Conservation (phyloP, 805 yeast species). For the Pichia insulana region DNA sequence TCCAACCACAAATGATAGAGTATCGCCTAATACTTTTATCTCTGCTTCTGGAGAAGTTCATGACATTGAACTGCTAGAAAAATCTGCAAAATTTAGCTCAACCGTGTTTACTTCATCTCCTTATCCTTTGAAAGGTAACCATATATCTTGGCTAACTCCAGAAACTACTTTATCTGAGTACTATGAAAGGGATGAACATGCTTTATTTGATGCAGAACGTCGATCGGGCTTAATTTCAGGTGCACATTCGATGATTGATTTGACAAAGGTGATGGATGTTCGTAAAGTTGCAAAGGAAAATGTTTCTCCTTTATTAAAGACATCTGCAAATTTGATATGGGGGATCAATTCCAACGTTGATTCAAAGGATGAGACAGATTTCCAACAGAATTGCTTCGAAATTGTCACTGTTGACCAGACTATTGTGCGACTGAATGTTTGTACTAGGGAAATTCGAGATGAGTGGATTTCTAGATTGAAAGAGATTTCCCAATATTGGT, state of each 20-base stretch:
- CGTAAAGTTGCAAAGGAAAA: constrained; percentile 1
- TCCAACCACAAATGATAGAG: not conserved
- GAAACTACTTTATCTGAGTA: constrained; percentile 32
- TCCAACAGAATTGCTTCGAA: constrained; percentile 43
- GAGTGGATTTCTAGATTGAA: constrained; percentile 57
- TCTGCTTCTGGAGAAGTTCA: constrained; percentile 31
- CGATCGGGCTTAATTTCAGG: constrained; percentile 44
- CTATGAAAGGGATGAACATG: constrained; percentile 42
- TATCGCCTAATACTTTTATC: constrained; percentile 7
- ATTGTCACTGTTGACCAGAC: constrained; percentile 41
- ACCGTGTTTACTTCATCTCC: constrained; percentile 37
- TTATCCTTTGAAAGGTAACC: constrained; percentile 42
- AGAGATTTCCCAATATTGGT: constrained; percentile 53
- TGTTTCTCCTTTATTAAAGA: not conserved
- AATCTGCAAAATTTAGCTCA: constrained; percentile 24
- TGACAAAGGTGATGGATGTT: constrained; percentile 40
- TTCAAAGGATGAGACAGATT: constrained; percentile 4
- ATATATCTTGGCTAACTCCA: constrained; percentile 55
- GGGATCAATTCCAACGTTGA: no score
- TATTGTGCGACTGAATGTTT: constrained; percentile 46
- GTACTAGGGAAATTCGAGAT: constrained; percentile 37
- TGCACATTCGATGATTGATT: constrained; percentile 55
- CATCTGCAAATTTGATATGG: not conserved
- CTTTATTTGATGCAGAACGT: constrained; percentile 60
- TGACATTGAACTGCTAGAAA: constrained; percentile 19